Conservation (phyloP, 306 rosid genomes). For the Sicyos edulis region DNA sequence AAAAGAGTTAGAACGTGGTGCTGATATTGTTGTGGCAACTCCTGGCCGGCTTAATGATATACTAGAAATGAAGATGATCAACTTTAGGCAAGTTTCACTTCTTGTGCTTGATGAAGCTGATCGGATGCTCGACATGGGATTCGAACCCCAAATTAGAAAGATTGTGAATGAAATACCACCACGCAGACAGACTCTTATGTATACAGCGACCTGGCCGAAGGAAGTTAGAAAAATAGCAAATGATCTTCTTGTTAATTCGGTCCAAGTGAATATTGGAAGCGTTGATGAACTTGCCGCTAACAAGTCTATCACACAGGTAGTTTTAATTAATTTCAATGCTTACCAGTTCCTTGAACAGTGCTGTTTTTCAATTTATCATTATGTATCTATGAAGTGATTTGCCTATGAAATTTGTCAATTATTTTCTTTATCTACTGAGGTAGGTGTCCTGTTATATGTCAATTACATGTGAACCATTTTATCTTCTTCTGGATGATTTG, state of each 20-base stretch:
- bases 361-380: background rate
- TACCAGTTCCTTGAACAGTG: background rate
- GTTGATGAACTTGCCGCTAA: constrained; percentile 96
- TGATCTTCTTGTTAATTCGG: constrained; percentile 91
- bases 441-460: background rate
- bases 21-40: constrained; percentile 97
- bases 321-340: background rate
- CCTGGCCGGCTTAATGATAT: constrained; percentile 98
- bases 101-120: constrained; percentile 99
- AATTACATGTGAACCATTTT: background rate
- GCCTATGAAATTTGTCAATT: too few relatives aligned
- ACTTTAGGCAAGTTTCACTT: constrained; percentile 83
- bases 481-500: background rate
- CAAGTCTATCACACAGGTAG: constrained; percentile 94
- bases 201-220: constrained; percentile 99
- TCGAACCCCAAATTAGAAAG: constrained; percentile 98
- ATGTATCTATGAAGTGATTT: too few relatives aligned
- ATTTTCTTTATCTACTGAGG: background rate
- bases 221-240: constrained; percentile 95
- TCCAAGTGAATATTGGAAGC: constrained; percentile 94
- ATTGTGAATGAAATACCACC: constrained; percentile 97
- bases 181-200: constrained; percentile 93
- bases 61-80: constrained; percentile 84
- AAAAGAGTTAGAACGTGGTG: constrained; percentile 86
- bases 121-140: constrained; percentile 99